Base-by-base conservation (phyloP, 176 grass and related monocot genomes). In the Oryza officinalis region DNA sequence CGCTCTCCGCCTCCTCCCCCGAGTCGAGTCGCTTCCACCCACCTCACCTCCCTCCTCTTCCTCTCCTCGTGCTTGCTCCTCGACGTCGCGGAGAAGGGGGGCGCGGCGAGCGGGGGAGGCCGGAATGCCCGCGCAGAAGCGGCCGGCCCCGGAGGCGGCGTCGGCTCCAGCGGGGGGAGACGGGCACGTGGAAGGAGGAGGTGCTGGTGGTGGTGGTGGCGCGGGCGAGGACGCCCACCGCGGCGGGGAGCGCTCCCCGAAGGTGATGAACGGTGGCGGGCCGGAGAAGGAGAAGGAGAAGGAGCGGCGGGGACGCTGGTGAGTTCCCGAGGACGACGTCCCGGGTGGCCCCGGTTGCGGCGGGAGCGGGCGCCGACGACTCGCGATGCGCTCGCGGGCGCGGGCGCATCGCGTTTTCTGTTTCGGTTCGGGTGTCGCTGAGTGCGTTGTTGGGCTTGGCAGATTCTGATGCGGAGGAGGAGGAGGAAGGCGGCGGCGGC, bases 51-150 rank as follows among this genome's bases (percentile, higher is more conserved):
- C 54, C 60, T 22, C 45, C n/a, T 22, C 57, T 23, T 72, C 72
- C 25, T 41, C 52, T 9, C 54, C 75, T 57, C 81, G 11, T 65
- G 5, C 33, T 45, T 37, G 10, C 30, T 32, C 72, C 74, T 43
- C 72, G 64, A 70, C 89, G 31, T 79, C 80, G 64, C 57, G 32
- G 50, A 61, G 20, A 49, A 23, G 54, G 57, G 57, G 57, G 22
- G 2, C 18, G 22, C 20, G 57, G 20, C 57, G 57, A 61, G 20
- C 7, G 57, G 50, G 38, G 28, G 20, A 15, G 67, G 46, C 69
- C 69, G 75, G 77, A 93, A 93, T 93, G 92, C 78, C 92, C 63
- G 88, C 86, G 67, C 92, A 93, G 67, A 93, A 90, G 88, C 92
- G 82, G 43, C 86, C 88, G 74, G 82, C 71, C 65, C 69, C 84